These are phyloP conservation scores for Cucumis hystrix DNA, from an alignment of 306 rosid genomes.

Conservation along the genomic window DNA sequence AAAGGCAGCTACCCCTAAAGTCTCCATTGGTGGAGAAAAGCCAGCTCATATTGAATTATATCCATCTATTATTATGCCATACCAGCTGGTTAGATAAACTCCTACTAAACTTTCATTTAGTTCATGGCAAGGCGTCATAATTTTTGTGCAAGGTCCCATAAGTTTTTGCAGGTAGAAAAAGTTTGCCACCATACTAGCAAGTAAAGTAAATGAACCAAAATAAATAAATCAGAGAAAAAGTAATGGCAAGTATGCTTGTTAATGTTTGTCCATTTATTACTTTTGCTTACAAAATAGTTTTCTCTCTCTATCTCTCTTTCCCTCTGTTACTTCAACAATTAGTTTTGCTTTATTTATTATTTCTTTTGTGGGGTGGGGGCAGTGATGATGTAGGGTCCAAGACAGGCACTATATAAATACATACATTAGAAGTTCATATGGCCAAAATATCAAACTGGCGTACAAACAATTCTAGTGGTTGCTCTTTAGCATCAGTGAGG, in stretches of 20 bases:
- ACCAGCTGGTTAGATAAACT: not conserved
- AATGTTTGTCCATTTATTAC: not conserved
- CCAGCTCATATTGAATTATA: slow-evolving; percentile 4
- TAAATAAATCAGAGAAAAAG: not conserved
- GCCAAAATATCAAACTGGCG: not conserved
- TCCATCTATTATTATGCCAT: not conserved
- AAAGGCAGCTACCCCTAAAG: not conserved
- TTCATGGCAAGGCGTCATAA: not conserved
- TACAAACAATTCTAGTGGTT: slow-evolving; percentile 4
- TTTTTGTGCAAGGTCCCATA: not conserved
- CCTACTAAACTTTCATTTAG: not conserved
- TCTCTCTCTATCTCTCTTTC: not conserved
- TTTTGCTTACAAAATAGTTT: not conserved
- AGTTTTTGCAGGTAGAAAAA: not conserved
- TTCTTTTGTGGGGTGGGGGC: not conserved
- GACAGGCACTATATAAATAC: not conserved
- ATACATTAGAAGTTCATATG: not conserved
- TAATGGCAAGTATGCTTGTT: not conserved
- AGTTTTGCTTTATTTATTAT: not conserved
- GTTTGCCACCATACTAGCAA: not conserved
- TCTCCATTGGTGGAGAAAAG: not conserved
- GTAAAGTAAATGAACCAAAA: not conserved
- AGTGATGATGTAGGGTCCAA: slow-evolving; percentile 10
- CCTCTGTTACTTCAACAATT: not conserved
- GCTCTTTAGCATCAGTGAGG: slow-evolving; percentile 4